Evolutionary conservation across 441 rosid species (phyloP), one percentile per base, ranked within the genome.

Genomic region (Erysimum pusillum): DNA sequence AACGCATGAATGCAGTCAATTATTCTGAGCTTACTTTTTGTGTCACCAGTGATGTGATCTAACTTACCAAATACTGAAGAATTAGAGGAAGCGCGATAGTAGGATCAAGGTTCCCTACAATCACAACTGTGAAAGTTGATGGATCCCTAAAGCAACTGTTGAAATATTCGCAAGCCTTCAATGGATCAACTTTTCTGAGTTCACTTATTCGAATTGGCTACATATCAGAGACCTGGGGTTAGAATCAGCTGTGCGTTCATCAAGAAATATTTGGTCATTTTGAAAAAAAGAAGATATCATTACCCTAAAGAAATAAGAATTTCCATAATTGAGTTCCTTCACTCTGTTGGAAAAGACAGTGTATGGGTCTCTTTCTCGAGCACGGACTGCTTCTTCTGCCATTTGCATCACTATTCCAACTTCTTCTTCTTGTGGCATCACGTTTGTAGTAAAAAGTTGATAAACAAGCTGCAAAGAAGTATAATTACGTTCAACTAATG

Each of bases 301-400:
- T 87, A 92, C 99, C 90, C 93, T 89, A 62, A 92, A 94, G 84
- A 92, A 90, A 62, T 91, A 88, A 18, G 99, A 91, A 73, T 92
- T 91, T 76, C 99, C 99, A 80, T 92, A 90, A 75, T 91, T 91
- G 82, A 94, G 85, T 86, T 94, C 97, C 80, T 90, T 94, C 83
- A 88, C 97, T 74, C 99, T 84, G 79, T 94, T 90, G 69, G 91
- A 83, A 76, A 92, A 94, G 76, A 90, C 99, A 80, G 93, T 91
- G 68, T 91, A 87, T 61, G 99, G 97, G 85, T 94, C 99, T 80
- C 99, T 92, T 52, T 92, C 97, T 81, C 92, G 97, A 76, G 99
- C 97, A 83, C 78, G 92, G 35, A 94, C 91, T 9, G 92, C 96
- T 87, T 92, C 99, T 86, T 94, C 96, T 39, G 97, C 92, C 97